These are phyloP conservation scores for Conringia planisiliqua DNA, from an alignment of 345 rosid genomes.

Conservation along the genomic window DNA sequence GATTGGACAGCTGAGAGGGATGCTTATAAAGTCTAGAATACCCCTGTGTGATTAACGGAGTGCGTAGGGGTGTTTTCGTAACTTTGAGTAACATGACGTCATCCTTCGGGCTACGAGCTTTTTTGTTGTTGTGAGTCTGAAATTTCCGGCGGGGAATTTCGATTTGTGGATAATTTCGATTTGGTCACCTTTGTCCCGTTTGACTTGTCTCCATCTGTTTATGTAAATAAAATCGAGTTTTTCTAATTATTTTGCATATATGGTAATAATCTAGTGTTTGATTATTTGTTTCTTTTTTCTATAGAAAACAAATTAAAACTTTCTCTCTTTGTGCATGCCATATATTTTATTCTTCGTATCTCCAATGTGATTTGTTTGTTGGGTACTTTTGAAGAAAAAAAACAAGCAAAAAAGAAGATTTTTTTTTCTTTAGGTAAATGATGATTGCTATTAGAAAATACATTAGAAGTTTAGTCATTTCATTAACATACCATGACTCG, in stretches of 20 bases:
- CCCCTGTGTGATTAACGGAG: neutral
- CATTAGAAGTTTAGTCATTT: no score
- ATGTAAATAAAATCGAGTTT: neutral
- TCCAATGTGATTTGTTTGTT: neutral
- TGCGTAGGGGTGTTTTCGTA: neutral
- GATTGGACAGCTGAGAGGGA: neutral
- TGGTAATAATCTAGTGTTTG: neutral
- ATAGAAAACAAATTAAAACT: neutral
- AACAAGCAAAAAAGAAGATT: neutral
- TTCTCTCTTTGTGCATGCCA: neutral
- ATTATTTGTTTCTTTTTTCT: neutral
- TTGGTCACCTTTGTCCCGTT: neutral
- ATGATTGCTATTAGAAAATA: neutral
- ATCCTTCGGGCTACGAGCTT: neutral
- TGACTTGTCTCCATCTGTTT: slow-evolving; percentile 16
- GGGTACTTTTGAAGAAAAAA: neutral
- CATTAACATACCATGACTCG: no score
- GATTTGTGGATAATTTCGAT: slow-evolving; percentile 11
- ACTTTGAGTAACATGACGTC: neutral
- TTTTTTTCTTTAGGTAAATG: neutral
- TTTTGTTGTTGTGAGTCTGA: neutral
- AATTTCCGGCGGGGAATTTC: slow-evolving; percentile 14
- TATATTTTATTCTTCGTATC: neutral
- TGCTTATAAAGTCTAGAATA: neutral
- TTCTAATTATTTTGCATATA: neutral